Percentiles rank a stretch among this genome's conserved stretches.
These are phyloP conservation scores for Raffaelea albimanens DNA, from an alignment of 2,329 filamentous ascomycete genomes.

Conservation along the genomic window DNA sequence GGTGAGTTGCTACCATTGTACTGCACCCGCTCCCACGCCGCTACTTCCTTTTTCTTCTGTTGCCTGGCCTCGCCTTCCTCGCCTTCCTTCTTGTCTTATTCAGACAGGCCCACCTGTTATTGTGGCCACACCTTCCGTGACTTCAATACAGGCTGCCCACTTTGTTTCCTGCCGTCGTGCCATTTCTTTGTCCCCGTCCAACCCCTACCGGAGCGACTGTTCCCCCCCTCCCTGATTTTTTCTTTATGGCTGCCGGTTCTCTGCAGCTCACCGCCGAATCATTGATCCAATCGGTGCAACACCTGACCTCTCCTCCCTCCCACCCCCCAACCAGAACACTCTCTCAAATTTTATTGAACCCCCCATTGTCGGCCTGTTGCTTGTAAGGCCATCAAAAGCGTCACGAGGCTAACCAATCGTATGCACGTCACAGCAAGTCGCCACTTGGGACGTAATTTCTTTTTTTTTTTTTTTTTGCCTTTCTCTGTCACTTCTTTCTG, in stretches of 20 bases:
- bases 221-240: background rate
- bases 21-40: no score
- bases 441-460: conserved; percentile 9
- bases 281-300: conserved; percentile 1
- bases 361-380: background rate
- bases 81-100: no score
- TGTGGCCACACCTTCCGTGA: background rate
- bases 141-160: no score
- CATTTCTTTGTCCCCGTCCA: background rate
- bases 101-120: background rate
- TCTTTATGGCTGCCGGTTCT: background rate
- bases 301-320: conserved; percentile 7
- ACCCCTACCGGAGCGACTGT: background rate
- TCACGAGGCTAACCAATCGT: conserved; percentile 17
- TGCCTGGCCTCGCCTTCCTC: no score
- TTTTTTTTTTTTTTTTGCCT: background rate
- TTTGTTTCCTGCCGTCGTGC: no score
- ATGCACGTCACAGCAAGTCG: conserved; percentile 13
- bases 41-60: no score
- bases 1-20: no score
- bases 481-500: background rate
- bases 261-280: conserved; percentile 8
- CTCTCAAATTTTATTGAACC: background rate
- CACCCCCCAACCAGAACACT: background rate
- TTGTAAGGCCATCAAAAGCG: conserved; percentile 7